These are phyloP conservation scores for Oidium heveae DNA, from an alignment of 2,329 filamentous ascomycete genomes.

Conservation along the genomic window DNA sequence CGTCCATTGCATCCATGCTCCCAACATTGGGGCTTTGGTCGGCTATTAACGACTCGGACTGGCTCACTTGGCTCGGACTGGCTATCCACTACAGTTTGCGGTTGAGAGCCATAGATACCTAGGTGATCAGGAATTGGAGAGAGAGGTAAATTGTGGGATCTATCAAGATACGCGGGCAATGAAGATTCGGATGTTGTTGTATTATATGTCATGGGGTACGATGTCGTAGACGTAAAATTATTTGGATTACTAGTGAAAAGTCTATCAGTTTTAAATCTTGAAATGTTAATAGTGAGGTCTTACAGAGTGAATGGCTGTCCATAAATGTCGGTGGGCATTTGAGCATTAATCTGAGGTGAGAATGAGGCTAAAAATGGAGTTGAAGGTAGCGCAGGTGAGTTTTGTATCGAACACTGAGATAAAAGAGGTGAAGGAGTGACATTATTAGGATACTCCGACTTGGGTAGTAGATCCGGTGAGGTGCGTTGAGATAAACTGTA, in stretches of 20 bases:
- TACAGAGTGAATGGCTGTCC: constrained; percentile 13
- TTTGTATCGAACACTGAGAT: constrained; percentile 9
- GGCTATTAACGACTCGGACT: constrained; percentile 46
- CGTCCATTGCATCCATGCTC: constrained; percentile 91
- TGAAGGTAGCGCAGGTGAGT: constrained; percentile 9
- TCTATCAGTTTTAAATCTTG: no score
- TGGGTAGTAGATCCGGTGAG: constrained; percentile 13
- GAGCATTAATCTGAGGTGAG: constrained; percentile 9
- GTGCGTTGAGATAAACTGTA: constrained; percentile 12
- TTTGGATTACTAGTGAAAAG: constrained; percentile 6
- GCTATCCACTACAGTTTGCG: constrained; percentile 17
- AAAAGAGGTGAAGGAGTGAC: constrained; percentile 13
- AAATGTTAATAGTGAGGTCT: constrained; percentile 1
- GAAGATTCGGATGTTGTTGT: constrained; percentile 6
- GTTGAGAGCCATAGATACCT: constrained; percentile 9
- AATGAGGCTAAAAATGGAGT: constrained; percentile 11
- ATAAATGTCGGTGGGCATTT: constrained; percentile 10
- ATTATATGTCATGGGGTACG: constrained; percentile 11
- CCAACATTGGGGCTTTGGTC: constrained; percentile 91
- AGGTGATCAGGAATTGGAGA: constrained; percentile 9
- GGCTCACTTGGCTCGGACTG: constrained; percentile 19
- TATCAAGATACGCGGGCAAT: constrained; percentile 9
- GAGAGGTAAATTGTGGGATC: constrained; percentile 12
- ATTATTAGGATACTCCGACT: constrained; percentile 10
- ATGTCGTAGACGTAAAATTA: constrained; percentile 8